phyloP scores from a whole-genome alignment of 2,329 filamentous ascomycete genomes.

The Claviceps paspali region DNA sequence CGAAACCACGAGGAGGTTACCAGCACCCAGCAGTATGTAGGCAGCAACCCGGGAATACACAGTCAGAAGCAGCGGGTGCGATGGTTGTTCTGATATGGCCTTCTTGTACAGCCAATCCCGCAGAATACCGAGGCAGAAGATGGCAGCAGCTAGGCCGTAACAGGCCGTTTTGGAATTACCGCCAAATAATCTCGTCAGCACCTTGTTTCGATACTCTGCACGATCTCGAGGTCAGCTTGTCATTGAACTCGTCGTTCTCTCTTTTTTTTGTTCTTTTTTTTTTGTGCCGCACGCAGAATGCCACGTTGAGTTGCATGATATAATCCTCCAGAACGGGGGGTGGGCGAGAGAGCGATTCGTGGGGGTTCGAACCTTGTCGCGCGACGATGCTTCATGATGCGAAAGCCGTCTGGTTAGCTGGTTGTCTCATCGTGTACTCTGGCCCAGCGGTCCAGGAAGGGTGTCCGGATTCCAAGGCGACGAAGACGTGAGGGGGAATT shows the following conservation, averaged over 20 bases:
- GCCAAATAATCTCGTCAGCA: conserved; percentile 74
- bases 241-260: too few species aligned
- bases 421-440: background rate
- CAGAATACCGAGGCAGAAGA: conserved; percentile 82
- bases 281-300: too few species aligned
- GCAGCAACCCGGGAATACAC: conserved; percentile 46
- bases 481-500: too few species aligned
- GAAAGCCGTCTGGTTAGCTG: conserved; percentile 1
- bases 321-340: too few species aligned
- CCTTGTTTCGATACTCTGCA: conserved; percentile 78
- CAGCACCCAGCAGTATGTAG: conserved; percentile 53
- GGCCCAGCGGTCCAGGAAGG: too few species aligned
- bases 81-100: conserved; percentile 61
- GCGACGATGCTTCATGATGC: conserved; percentile 52
- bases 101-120: conserved; percentile 79
- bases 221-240: conserved; percentile 6
- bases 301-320: too few species aligned
- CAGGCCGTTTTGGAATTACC: conserved; percentile 67
- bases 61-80: conserved; percentile 55
- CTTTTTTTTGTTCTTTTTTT: too few species aligned
- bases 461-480: too few species aligned
- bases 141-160: conserved; percentile 75
- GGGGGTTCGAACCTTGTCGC: conserved; percentile 49
- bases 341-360: too few species aligned
- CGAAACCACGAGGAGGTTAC: conserved; percentile 73